Conservation (phyloP, 1,139 yeast genomes). For the Martiniozyma asiatica region DNA sequence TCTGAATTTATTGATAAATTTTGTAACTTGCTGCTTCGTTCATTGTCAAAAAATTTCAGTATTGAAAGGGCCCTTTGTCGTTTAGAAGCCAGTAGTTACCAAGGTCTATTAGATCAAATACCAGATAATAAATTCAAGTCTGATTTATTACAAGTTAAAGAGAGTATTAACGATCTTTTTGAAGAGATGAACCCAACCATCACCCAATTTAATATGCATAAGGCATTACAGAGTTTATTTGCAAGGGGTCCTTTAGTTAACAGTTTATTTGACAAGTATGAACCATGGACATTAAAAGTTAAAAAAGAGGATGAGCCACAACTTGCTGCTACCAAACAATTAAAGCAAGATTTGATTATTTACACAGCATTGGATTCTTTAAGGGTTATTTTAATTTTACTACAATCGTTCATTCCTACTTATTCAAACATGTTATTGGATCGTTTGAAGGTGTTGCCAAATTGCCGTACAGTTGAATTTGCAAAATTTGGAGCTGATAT, state of each 20-base stretch:
- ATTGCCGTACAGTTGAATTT: constrained; percentile 28
- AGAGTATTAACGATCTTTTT: constrained; percentile 21
- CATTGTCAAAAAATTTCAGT: constrained; percentile 60
- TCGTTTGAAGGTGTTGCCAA: constrained; percentile 40
- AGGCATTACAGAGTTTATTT: constrained; percentile 58
- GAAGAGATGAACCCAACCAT: constrained; percentile 30
- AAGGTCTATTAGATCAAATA: constrained; percentile 9
- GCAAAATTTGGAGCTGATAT: constrained; percentile 36
- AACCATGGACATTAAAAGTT: constrained; percentile 27
- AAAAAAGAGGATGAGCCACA: constrained; percentile 13
- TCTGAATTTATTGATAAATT: constrained; percentile 65
- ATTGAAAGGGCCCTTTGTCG: constrained; percentile 32
- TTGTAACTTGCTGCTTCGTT: constrained; percentile 66
- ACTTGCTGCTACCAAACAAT: constrained; percentile 11
- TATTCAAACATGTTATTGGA: constrained; percentile 49
- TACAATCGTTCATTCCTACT: constrained; percentile 64
- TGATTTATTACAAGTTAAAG: constrained; percentile 14
- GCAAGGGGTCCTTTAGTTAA: constrained; percentile 50
- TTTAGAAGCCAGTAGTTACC: constrained; percentile 8
- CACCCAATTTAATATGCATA: constrained; percentile 39
- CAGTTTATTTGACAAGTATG: constrained; percentile 40
- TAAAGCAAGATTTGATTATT: constrained; percentile 40
- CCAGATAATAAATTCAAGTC: constrained; percentile 9
- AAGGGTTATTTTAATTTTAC: constrained; percentile 53
- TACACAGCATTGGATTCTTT: constrained; percentile 59